These are phyloP conservation scores for Cochlearia excelsa DNA, from an alignment of 345 rosid species.

Conservation along the genomic window DNA sequence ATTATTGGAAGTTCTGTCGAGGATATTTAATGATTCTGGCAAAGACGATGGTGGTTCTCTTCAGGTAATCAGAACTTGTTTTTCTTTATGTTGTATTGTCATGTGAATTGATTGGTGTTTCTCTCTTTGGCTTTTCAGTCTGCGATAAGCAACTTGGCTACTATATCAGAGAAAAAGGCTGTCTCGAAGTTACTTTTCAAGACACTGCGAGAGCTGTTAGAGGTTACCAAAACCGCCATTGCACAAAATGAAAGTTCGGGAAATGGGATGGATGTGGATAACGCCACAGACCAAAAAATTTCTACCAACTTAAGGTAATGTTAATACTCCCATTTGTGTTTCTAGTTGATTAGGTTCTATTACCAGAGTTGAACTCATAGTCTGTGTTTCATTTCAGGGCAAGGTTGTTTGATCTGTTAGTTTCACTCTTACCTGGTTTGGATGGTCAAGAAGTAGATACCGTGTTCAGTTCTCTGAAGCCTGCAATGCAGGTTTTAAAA, in stretches of 20 bases:
- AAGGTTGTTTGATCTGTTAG: conserved; percentile 69
- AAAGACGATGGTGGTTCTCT: conserved; percentile 88
- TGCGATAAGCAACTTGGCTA: conserved; percentile 67
- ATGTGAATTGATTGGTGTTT: conserved; percentile 5
- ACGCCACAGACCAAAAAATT: conserved; percentile 43
- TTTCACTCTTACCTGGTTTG: conserved; percentile 80
- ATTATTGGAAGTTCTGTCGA: conserved; percentile 57
- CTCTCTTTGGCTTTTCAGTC: conserved; percentile 49
- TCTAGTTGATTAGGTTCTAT: conserved; percentile 8
- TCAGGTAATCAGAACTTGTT: conserved; percentile 51
- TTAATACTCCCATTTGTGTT: background rate
- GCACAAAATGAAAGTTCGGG: conserved; percentile 44
- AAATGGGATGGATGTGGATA: conserved; percentile 56
- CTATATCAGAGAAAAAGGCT: conserved; percentile 66
- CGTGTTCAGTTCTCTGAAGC: conserved; percentile 58
- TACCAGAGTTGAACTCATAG: conserved; percentile 13
- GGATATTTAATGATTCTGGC: conserved; percentile 60
- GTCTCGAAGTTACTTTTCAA: conserved; percentile 48
- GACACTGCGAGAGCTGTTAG: conserved; percentile 72
- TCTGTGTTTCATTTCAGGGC: conserved; percentile 55
- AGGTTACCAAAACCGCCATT: conserved; percentile 55
- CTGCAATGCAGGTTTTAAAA: conserved; percentile 71
- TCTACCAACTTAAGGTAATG: conserved; percentile 53
- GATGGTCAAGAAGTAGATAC: conserved; percentile 50
- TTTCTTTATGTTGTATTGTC: conserved; percentile 6